phyloP scores from a whole-genome alignment of 441 rosid species.

The Jatropha podagrica region DNA sequence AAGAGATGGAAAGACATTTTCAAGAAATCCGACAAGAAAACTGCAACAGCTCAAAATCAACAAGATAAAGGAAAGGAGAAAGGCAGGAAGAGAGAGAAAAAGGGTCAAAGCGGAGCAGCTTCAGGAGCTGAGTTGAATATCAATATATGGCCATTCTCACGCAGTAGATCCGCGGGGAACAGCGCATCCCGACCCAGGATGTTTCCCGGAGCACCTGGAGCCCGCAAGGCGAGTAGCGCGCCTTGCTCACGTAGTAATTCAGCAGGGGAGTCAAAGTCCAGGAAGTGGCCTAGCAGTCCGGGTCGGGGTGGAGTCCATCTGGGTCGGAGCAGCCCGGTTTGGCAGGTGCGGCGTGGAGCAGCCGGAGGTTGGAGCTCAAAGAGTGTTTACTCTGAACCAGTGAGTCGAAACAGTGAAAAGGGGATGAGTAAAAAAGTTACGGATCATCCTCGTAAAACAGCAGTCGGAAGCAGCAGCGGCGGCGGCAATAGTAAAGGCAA shows the following conservation, averaged over 20 bases:
- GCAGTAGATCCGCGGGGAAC: conserved; percentile 89
- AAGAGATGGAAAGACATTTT: conserved; percentile 31
- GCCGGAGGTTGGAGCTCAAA: conserved; percentile 18
- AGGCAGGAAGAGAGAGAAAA: conserved; percentile 45
- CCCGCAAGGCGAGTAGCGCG: conserved; percentile 82
- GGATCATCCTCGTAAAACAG: conserved; percentile 15
- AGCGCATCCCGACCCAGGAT: conserved; percentile 53
- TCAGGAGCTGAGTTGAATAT: conserved; percentile 70
- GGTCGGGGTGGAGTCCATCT: conserved; percentile 69
- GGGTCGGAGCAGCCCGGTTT: conserved; percentile 80
- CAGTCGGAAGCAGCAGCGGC: conserved; percentile 15
- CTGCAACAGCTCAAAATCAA: not conserved
- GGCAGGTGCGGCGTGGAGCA: conserved; percentile 61
- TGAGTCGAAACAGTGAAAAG: conserved; percentile 37
- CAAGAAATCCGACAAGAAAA: conserved; percentile 20
- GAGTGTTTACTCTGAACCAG: conserved; percentile 23
- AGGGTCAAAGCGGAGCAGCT: conserved; percentile 35
- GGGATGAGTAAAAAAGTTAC: conserved; percentile 20
- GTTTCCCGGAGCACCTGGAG: conserved; percentile 35
- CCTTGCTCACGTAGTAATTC: conserved; percentile 93
- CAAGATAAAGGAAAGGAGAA: not conserved
- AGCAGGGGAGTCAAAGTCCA: conserved; percentile 73
- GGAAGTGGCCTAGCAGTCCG: conserved; percentile 79
- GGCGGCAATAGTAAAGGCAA: conserved; percentile 32
- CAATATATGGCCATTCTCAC: conserved; percentile 85